phyloP scores from a whole-genome alignment of 129 eudicot genomes.

The Artemisia argyi region DNA sequence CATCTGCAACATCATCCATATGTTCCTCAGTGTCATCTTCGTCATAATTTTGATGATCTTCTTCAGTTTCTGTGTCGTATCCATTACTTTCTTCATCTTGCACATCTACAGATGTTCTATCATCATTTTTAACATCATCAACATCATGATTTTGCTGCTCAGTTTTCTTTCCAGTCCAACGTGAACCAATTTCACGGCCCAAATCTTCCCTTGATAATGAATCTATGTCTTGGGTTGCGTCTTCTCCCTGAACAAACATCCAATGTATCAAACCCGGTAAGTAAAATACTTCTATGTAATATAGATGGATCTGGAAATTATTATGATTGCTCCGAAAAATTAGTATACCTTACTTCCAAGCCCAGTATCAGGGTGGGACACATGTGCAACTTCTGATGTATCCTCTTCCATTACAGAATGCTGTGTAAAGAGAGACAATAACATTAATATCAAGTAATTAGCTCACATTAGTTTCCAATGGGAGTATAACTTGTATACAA shows the following conservation, averaged over 20 bases:
- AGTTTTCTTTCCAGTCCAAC: slow-evolving; percentile 86
- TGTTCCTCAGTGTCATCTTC: slow-evolving; percentile 55
- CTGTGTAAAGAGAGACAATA: slow-evolving; percentile 27
- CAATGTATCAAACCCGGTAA: neutral
- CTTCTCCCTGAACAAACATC: slow-evolving; percentile 45
- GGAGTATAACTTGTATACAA: slow-evolving; percentile 9
- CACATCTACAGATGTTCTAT: slow-evolving; percentile 37
- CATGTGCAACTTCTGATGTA: slow-evolving; percentile 31
- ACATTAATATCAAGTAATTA: slow-evolving; percentile 27
- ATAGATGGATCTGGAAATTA: slow-evolving; percentile 1
- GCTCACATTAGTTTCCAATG: slow-evolving; percentile 3
- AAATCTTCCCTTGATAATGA: slow-evolving; percentile 82
- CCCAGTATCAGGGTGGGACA: slow-evolving; percentile 30
- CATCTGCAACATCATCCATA: slow-evolving; percentile 49
- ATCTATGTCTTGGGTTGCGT: slow-evolving; percentile 48
- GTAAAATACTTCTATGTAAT: slow-evolving; percentile 10
- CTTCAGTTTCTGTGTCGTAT: slow-evolving; percentile 62
- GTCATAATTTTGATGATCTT: slow-evolving; percentile 52
- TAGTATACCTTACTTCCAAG: slow-evolving; percentile 42
- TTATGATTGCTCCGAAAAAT: slow-evolving; percentile 1
- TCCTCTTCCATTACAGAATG: slow-evolving; percentile 37
- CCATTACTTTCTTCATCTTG: slow-evolving; percentile 58
- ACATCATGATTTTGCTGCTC: slow-evolving; percentile 43
- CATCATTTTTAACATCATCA: slow-evolving; percentile 33
- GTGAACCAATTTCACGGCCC: slow-evolving; percentile 89